Conservation (phyloP, 202 grass and related monocot genomes). For the Dendrocalamus latiflorus region DNA sequence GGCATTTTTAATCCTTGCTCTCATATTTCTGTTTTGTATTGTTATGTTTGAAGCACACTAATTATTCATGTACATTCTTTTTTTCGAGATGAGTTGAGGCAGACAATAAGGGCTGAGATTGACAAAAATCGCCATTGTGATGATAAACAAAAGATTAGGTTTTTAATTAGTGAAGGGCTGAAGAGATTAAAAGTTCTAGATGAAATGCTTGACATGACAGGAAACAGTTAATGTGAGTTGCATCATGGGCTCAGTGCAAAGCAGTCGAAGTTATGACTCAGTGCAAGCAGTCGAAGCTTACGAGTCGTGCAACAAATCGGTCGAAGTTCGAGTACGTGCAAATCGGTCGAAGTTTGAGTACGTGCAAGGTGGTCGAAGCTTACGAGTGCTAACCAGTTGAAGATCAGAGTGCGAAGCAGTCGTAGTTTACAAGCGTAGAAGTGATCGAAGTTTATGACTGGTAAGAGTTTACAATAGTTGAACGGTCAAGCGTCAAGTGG, state of each 20-base stretch:
- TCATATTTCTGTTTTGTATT: slow-evolving; percentile 3
- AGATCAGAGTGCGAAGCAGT: no score
- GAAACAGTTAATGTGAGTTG: slow-evolving; percentile 39
- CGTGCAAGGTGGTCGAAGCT: no score
- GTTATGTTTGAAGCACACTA: slow-evolving; percentile 1
- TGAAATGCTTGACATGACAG: slow-evolving; percentile 94
- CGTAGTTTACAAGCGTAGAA: no score
- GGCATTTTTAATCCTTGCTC: background rate
- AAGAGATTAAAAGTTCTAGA: slow-evolving; percentile 85
- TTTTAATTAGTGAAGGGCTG: slow-evolving; percentile 78
- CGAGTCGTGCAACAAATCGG: no score
- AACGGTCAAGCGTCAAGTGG: no score
- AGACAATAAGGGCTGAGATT: slow-evolving; percentile 68
- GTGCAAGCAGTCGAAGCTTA: no score
- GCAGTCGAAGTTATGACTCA: background rate
- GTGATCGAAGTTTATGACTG: no score
- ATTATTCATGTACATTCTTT: slow-evolving; percentile 17
- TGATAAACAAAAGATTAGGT: slow-evolving; percentile 75
- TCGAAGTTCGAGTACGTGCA: no score
- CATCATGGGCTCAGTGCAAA: background rate
- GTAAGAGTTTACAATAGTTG: no score
- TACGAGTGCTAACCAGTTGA: no score
- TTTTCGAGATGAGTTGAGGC: slow-evolving; percentile 70
- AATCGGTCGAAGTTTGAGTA: no score
- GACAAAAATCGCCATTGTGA: slow-evolving; percentile 75